Evolutionary conservation across 208 protist genomes (phyloP).

Genomic region (Crithidia mellificae): DNA sequence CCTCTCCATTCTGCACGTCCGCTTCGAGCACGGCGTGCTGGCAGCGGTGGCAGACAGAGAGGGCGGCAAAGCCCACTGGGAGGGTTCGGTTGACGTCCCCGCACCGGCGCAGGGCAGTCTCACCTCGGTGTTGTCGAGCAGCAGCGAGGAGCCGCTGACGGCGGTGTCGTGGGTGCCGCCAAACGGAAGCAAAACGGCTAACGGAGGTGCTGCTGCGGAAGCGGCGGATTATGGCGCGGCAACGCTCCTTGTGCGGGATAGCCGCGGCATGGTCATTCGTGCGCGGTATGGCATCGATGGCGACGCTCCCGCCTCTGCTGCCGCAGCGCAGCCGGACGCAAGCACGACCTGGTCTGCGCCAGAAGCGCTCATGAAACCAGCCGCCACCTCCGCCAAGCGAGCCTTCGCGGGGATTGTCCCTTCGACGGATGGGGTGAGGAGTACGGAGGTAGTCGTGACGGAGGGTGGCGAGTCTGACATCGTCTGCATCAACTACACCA

Average conservation of each 20-base stretch:
- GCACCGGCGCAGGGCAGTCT: constrained; percentile 3
- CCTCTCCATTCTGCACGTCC: neutral
- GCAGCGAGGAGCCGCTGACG: neutral
- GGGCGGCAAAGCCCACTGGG: neutral
- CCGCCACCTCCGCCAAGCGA: neutral
- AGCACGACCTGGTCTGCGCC: constrained; percentile 1
- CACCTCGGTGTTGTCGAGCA: neutral
- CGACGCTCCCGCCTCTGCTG: neutral
- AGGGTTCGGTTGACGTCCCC: constrained; percentile 5
- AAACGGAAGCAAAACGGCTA: neutral
- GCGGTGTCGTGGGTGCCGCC: neutral
- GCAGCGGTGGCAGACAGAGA: neutral
- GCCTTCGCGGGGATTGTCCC: neutral
- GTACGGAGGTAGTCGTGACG: neutral
- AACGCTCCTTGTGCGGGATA: constrained; percentile 13
- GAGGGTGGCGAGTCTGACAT: constrained; percentile 16
- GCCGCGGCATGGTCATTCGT: constrained; percentile 18
- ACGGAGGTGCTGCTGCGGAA: neutral
- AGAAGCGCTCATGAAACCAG: constrained; percentile 6
- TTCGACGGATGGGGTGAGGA: neutral
- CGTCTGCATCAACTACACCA: constrained; percentile 16
- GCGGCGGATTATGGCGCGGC: neutral
- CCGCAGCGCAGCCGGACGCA: neutral
- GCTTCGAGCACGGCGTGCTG: neutral
- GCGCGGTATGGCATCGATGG: neutral